Base-by-base conservation (phyloP, 345 rosid species). In the Pistacia integerrima region DNA sequence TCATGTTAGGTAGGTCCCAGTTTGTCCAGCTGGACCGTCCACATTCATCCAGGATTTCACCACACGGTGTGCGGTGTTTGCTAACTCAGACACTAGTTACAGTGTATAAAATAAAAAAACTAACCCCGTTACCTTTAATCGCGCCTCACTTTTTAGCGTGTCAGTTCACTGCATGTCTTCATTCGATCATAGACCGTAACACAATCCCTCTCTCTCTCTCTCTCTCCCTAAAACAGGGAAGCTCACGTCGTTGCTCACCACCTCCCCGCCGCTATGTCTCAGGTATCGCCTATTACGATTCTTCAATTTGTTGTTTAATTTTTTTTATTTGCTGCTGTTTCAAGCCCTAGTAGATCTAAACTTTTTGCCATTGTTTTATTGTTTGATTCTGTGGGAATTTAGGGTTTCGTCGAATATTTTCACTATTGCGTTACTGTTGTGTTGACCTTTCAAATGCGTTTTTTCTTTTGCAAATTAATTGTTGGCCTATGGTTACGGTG, bases 241-340 rank as follows among this genome's bases (percentile, higher is more conserved):
- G 7, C 22, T 44, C 20, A 46, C 28, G 28, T 59, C 18, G 30
- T 33, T 16, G 48, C 18, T 17, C 55, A 16, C 25, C 35, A 8
- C 35, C 57, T 52, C 38, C 0, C 60, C 11, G 74, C 41, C 57
- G 72, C 75, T 67, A 87, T 87, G 91, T 87, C 91, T 75, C 91
- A 85, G 88, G 91, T 87, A 57, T 22, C 10, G 18, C 9, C 3
- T 60, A 33, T 35, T 74, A 16, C 41, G 25, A 11, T 67, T 70
- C 11, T 12, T 48, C 54, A 2, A 55, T 38, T 44, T 59, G 3
- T 18, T n/a, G 25, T 4, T 41, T 46, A 0, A 8, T 17, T 49
- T 0, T 36, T 36, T 35, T 36, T n/a, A 38, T 16, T 16, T 10
- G 20, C 52, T 25, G 54, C 41, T 7, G 63, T 49, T 73, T 12